phyloP scores from a whole-genome alignment of 805 yeast species.

The Candida nemodendra region DNA sequence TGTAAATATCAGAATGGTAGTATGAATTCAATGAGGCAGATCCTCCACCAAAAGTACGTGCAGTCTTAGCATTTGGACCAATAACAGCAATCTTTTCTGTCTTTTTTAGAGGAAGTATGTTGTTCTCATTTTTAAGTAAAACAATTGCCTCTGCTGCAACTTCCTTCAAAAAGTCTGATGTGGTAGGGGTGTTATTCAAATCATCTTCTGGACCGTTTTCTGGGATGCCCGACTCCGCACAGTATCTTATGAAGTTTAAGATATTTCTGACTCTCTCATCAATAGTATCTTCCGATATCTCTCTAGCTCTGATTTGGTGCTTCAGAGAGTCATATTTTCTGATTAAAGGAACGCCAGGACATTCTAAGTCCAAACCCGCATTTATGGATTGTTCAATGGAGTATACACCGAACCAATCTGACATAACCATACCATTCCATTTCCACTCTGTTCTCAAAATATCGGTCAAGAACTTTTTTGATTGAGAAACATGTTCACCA shows the following conservation, averaged over 20 bases:
- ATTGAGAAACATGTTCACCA: conserved; percentile 55
- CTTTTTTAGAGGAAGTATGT: conserved; percentile 45
- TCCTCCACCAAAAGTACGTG: conserved; percentile 59
- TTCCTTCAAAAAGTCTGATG: conserved; percentile 40
- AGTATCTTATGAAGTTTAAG: conserved; percentile 45
- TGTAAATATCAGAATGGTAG: conserved; percentile 8
- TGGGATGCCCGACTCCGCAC: conserved; percentile 40
- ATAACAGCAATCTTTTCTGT: conserved; percentile 46
- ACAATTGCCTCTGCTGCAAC: conserved; percentile 52
- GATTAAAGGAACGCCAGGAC: conserved; percentile 59
- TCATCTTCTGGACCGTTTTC: conserved; percentile 35
- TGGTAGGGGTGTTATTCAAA: conserved; percentile 47
- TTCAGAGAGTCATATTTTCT: conserved; percentile 39
- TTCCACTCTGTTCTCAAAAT: conserved; percentile 55
- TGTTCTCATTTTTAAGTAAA: conserved; percentile 50
- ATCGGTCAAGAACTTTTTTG: conserved; percentile 40
- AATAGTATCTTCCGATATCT: conserved; percentile 39
- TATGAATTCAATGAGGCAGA: conserved; percentile 43
- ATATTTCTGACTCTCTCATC: conserved; percentile 49
- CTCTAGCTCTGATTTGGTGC: conserved; percentile 41
- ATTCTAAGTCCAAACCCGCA: conserved; percentile 60
- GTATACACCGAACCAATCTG: conserved; percentile 63
- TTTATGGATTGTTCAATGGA: conserved; percentile 45
- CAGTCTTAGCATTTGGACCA: conserved; percentile 55
- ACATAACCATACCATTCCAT: conserved; percentile 54